Evolutionary conservation across 169 alveolate genomes (phyloP), one percentile per base, ranked within the genome.

Genomic region (Plasmodium falciparum): DNA sequence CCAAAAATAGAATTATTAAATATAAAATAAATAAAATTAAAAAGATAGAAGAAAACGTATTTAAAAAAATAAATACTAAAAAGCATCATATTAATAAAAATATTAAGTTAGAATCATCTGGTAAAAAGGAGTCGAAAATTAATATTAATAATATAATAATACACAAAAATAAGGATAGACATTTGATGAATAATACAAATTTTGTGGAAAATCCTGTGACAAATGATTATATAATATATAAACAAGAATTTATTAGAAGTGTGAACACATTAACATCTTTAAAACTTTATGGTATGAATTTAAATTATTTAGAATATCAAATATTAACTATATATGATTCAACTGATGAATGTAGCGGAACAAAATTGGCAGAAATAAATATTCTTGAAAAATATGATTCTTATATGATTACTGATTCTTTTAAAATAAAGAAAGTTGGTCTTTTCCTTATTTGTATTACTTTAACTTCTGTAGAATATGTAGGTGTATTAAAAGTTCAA

Each of bases 401-500:
- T 26, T 59, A 66, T 45, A 78, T 78, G 12, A n/a, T 78, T 50
- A 78, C 89, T 43, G 15, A 78, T 50, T 15, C 12, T 1, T 78
- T 78, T 66, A 22, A 49, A 39, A n/a, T 65, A 1, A 26, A 47
- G 43, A 22, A 78, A 65, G 15, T 56, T 12, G 91, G 91, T 4
- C 43, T 33, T n/a, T 83, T 70, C 61, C 12, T 54, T 20, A 63
- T 83, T 39, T 83, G 91, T 33, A 56, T 61, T 20, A 15, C 13
- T 13, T 20, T 13, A 47, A 39, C 22, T 20, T 12, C 2, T 2
- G 4, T 22, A 6, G 1, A 33, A 15, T 47, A 62, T 43, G 59
- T 70, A 8, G 91, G 70, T 0, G n/a, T 20, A 73, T 7, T 83
- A 69, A 70, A 70, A 49, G 29, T 83, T 7, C 91, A 83, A 70